These are phyloP conservation scores for Leishmania tropica DNA, from an alignment of 208 protist genomes.

Conservation along the genomic window DNA sequence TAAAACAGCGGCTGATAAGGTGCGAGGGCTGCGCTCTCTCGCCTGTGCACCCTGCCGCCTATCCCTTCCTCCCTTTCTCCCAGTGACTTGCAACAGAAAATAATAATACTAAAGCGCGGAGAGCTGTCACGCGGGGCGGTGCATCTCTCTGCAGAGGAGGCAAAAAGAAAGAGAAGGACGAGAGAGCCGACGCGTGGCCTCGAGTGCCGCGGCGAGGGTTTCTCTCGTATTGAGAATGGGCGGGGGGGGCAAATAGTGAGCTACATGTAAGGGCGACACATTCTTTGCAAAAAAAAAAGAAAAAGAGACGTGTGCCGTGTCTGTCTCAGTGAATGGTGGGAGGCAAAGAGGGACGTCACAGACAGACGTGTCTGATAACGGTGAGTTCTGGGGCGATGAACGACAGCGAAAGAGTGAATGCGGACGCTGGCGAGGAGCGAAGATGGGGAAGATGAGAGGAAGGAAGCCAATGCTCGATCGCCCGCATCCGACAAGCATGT, in stretches of 20 bases:
- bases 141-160: neutral
- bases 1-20: neutral
- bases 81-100: neutral
- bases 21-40: neutral
- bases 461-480: neutral
- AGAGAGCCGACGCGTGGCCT: neutral
- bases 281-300: neutral
- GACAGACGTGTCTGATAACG: neutral
- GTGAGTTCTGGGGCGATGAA: neutral
- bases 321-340: neutral
- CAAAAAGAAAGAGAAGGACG: neutral
- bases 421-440: neutral
- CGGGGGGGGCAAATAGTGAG: neutral
- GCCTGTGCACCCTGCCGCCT: neutral
- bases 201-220: neutral
- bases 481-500: neutral
- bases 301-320: neutral
- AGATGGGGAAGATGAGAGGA: neutral
- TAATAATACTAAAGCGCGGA: neutral
- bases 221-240: neutral
- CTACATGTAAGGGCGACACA: neutral
- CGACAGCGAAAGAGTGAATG: neutral
- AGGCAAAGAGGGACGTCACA: neutral
- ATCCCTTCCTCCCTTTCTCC: neutral
- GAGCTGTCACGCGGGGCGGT: neutral